phyloP scores from a whole-genome alignment of 179 eudicot species.

The Heliamphora pulchella region DNA sequence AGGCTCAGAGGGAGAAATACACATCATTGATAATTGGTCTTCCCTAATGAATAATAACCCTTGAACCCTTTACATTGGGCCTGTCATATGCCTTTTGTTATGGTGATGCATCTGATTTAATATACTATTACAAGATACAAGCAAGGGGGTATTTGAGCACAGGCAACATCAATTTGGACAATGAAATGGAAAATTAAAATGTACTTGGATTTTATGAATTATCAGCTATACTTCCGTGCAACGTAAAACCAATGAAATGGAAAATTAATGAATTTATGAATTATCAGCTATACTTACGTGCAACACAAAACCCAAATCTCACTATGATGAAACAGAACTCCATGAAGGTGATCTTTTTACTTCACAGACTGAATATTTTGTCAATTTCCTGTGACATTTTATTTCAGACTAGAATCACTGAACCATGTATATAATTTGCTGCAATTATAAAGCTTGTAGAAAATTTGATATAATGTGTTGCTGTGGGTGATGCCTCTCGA shows the following conservation, averaged over 20 bases:
- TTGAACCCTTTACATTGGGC: too few relatives aligned
- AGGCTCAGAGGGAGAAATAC: too few relatives aligned
- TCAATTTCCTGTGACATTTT: neutral
- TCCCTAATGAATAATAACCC: too few relatives aligned
- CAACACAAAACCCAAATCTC: too few relatives aligned
- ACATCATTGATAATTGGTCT: too few relatives aligned
- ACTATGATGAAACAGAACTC: neutral
- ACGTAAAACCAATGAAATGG: neutral
- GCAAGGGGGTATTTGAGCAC: neutral
- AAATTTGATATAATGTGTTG: neutral
- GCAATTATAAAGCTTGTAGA: neutral
- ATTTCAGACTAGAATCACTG: neutral
- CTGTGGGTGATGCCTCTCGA: neutral
- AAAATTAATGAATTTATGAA: neutral
- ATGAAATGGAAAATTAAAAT: neutral
- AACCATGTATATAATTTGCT: neutral
- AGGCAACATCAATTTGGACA: neutral
- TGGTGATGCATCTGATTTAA: too few relatives aligned
- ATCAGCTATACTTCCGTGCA: neutral
- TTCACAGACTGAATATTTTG: neutral
- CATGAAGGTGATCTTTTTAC: neutral
- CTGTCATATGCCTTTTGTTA: too few relatives aligned
- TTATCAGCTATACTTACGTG: neutral
- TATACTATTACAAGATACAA: neutral
- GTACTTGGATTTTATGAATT: neutral